Evolutionary conservation across 768 basidiomycete species (phyloP), one percentile per base, ranked within the genome.

Genomic region (Mycena amicta): DNA sequence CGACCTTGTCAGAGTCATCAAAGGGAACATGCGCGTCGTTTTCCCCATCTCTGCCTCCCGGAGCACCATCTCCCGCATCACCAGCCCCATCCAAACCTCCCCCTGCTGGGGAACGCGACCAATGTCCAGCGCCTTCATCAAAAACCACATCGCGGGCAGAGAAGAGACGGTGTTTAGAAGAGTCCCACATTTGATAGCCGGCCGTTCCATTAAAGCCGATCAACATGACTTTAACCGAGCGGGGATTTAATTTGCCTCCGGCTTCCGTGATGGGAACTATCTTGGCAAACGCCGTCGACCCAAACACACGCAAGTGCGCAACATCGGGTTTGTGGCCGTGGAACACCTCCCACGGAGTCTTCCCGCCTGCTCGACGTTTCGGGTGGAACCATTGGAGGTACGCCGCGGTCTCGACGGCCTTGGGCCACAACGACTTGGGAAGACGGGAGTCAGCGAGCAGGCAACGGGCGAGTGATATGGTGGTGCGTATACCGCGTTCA

Each of bases 211-310:
- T 65, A 45, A 71, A 71, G 18, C 72, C 66, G 22, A 72, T 47
- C 37, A 72, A 11, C 8, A 51, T 41, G 15, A 55, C 59, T 40
- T 66, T 67, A 18, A 67, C 29, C 0, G 68, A 69, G 26, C 59
- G 54, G 13, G 43, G 28, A 46, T 49, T 49, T 1, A 55, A 33
- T 22, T 55, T 55, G 63, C 62, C 37, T 50, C 59, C 12, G 67
- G 70, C 45, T 2, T 27, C 54, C 28, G 45, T 4, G 37, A 55
- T 47, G 16, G 43, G 45, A 18, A 47, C 43, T 15, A 72, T 65
- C 53, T 70, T 69, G 8, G 65, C 70, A 45, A 68, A 74, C 3
- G 68, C 72, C 1, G 52, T 59, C 33, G 70, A 74, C 23, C 77
- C 72, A 50, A 73, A 75, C 3, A 66, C 67, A 1, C 33, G 63